Evolutionary conservation across 805 yeast genomes (phyloP).

Genomic region (Wickerhamomyces subpelliculosus): DNA sequence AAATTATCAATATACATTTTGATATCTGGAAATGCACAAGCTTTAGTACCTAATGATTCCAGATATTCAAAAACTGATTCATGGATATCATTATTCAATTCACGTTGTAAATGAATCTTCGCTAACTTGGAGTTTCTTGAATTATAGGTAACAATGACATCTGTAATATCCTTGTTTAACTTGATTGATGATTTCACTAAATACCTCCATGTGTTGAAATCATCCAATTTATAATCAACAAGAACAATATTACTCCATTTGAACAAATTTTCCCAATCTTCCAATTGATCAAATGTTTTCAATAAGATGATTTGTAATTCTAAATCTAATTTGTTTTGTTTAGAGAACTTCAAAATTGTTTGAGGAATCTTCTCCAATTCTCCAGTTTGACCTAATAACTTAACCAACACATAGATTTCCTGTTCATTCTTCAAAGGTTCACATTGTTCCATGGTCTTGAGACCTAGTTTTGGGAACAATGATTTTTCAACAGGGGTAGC

Average conservation of each 20-base stretch:
- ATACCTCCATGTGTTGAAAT: conserved; percentile 68
- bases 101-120: conserved; percentile 35
- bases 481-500: conserved; percentile 37
- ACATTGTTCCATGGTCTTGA: conserved; percentile 44
- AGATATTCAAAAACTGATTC: conserved; percentile 31
- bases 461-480: conserved; percentile 55
- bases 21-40: conserved; percentile 62
- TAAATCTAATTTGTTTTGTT: conserved; percentile 38
- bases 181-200: conserved; percentile 39
- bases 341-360: conserved; percentile 26
- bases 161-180: conserved; percentile 27
- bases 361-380: conserved; percentile 30
- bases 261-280: conserved; percentile 38
- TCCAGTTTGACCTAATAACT: conserved; percentile 34
- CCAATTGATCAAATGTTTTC: conserved; percentile 34
- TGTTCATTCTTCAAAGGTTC: conserved; percentile 53
- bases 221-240: conserved; percentile 50
- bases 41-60: conserved; percentile 41
- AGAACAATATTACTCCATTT: conserved; percentile 35
- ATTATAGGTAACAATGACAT: conserved; percentile 24
- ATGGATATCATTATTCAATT: conserved; percentile 12
- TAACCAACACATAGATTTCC: conserved; percentile 55
- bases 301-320: conserved; percentile 54
- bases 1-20: conserved; percentile 22
- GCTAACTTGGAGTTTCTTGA: conserved; percentile 57